Conservation (phyloP, 2,329 filamentous ascomycete genomes). For the Trichoderma afroharzianum region DNA sequence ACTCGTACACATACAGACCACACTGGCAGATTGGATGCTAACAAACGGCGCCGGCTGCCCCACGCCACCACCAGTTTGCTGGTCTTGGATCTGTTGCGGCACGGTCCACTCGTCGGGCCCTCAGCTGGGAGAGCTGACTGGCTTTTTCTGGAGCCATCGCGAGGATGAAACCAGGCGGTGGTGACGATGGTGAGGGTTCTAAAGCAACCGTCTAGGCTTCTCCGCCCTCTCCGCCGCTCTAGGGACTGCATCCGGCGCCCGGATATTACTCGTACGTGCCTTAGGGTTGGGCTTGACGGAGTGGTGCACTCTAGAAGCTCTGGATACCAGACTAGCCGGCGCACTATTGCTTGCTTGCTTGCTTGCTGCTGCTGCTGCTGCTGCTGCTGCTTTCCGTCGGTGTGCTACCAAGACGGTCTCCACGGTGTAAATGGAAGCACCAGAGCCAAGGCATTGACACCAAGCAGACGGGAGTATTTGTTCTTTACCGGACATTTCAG, state of each 20-base stretch:
- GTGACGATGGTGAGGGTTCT: background rate
- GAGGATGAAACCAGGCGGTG: background rate
- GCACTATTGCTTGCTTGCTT: constrained; percentile 7
- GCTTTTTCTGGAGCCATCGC: constrained; percentile 2
- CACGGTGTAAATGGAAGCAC: background rate
- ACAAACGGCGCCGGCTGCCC: background rate
- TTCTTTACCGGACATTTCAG: background rate
- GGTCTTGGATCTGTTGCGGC: background rate
- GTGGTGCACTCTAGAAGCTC: background rate
- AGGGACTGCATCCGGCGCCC: constrained; percentile 10
- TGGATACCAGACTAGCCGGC: background rate
- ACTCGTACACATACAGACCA: background rate
- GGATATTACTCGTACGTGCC: background rate
- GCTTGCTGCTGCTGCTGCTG: background rate
- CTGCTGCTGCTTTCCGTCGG: constrained; percentile 8
- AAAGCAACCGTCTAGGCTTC: background rate
- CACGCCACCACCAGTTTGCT: constrained; percentile 8
- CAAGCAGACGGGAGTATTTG: background rate
- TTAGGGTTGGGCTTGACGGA: background rate
- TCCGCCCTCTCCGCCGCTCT: background rate
- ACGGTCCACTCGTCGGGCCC: constrained; percentile 11
- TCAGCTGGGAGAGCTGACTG: constrained; percentile 10
- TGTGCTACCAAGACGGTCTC: background rate
- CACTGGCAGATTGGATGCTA: background rate
- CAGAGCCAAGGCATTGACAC: background rate